A percentile compares a stretch with the other conserved stretches of the same genome.
phyloP scores from a whole-genome alignment of 345 rosid genomes.

The Sisymbrium altissimum region DNA sequence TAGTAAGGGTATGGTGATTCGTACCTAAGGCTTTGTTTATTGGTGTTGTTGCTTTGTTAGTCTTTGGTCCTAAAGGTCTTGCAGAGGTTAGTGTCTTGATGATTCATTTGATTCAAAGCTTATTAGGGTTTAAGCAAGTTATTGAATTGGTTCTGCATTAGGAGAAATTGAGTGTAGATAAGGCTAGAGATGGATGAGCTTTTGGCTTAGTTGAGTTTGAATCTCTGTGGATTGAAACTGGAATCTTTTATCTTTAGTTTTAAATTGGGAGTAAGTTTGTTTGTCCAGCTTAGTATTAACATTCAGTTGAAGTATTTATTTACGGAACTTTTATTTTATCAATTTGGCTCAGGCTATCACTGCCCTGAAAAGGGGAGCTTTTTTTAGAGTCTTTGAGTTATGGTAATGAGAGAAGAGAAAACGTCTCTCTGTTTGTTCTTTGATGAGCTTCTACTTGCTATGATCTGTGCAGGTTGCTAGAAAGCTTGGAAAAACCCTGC shows the following conservation, averaged over 20 bases:
- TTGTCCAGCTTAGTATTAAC: neutral
- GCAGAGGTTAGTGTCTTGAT: conserved; percentile 69
- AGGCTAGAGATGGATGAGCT: neutral
- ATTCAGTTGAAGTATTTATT: too few species aligned
- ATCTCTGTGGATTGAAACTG: neutral
- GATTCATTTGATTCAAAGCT: neutral
- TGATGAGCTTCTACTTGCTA: neutral
- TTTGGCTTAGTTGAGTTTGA: neutral
- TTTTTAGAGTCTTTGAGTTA: neutral
- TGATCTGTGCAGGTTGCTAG: conserved; percentile 70
- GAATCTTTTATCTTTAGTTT: neutral
- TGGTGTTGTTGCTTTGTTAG: conserved; percentile 96
- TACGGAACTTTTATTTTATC: too few species aligned
- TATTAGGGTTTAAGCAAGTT: neutral
- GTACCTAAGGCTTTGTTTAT: conserved; percentile 92
- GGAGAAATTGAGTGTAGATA: neutral
- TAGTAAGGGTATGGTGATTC: conserved; percentile 42
- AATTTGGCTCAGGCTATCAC: too few species aligned
- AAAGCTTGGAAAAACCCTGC: conserved; percentile 86
- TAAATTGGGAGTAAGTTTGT: neutral
- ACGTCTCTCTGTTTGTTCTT: conserved; percentile 1
- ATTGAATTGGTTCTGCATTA: neutral
- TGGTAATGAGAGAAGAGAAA: neutral
- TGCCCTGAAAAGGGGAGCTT: too few species aligned
- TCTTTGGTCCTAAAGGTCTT: conserved; percentile 98